Evolutionary conservation across 169 alveolate genomes (phyloP).

Genomic region (Miamiensis avidus): DNA sequence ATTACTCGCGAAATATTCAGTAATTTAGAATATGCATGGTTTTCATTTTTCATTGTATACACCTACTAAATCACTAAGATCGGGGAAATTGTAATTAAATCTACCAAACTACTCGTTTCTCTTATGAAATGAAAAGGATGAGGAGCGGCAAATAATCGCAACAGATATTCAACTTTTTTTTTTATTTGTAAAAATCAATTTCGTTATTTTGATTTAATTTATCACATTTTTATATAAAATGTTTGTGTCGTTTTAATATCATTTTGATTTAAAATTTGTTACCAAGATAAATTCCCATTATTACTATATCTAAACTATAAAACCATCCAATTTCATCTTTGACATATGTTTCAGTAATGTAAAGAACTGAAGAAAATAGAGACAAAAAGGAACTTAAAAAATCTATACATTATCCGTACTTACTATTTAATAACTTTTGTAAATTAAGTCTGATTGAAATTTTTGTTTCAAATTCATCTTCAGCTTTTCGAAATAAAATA

Average conservation of each 20-base stretch:
- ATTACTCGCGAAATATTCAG: slow-evolving; percentile 58
- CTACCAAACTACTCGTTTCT: background rate
- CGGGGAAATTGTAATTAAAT: slow-evolving; percentile 11
- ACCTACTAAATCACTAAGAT: background rate
- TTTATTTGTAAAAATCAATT: too few species aligned
- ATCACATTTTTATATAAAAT: too few species aligned
- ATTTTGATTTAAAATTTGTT: too few species aligned
- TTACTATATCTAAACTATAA: background rate
- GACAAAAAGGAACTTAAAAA: background rate
- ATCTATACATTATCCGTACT: background rate
- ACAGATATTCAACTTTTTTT: background rate
- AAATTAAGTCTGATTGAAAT: background rate
- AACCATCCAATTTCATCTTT: background rate
- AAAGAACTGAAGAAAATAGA: background rate
- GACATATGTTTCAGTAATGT: background rate
- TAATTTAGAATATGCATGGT: slow-evolving; percentile 23
- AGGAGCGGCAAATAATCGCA: slow-evolving; percentile 15
- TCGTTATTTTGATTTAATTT: background rate
- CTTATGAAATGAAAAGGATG: slow-evolving; percentile 12
- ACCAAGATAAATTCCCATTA: background rate
- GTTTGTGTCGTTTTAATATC: too few species aligned
- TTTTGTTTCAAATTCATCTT: background rate
- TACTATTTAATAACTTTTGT: background rate
- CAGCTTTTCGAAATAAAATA: background rate
- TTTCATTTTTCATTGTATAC: background rate